Percentiles rank a stretch among this genome's conserved stretches.
phyloP scores from a whole-genome alignment of 139 green algal species.

The Dunaliella sp. region DNA sequence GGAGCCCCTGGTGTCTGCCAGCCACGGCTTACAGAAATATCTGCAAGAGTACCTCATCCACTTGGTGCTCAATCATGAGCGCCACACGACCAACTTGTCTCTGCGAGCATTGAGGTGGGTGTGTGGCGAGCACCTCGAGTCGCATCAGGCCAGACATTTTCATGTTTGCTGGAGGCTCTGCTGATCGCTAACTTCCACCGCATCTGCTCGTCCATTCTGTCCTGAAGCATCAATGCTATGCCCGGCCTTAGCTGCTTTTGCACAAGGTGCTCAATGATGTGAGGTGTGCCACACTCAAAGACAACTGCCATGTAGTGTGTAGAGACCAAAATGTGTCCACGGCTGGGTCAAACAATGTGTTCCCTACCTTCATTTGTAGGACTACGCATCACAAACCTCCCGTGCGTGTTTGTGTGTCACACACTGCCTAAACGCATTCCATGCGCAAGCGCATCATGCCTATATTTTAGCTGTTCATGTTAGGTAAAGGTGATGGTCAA shows the following conservation, averaged over 20 bases:
- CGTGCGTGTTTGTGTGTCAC: no score
- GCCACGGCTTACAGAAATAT: background rate
- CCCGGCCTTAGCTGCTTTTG: background rate
- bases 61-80: background rate
- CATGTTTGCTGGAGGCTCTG: background rate
- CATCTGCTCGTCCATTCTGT: background rate
- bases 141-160: background rate
- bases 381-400: no score
- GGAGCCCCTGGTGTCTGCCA: background rate
- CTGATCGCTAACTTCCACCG: background rate
- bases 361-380: background rate
- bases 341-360: no score
- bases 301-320: background rate
- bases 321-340: no score
- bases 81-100: background rate
- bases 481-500: no score
- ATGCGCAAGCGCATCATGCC: no score
- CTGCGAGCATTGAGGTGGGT: background rate
- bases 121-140: background rate
- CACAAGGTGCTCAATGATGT: background rate
- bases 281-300: background rate
- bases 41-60: background rate
- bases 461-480: no score
- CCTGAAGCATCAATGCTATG: background rate
- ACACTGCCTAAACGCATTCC: no score